Evolutionary conservation across 208 protist genomes (phyloP), one percentile per base, ranked within the genome.

Genomic region (Wallacemonas sp.): DNA sequence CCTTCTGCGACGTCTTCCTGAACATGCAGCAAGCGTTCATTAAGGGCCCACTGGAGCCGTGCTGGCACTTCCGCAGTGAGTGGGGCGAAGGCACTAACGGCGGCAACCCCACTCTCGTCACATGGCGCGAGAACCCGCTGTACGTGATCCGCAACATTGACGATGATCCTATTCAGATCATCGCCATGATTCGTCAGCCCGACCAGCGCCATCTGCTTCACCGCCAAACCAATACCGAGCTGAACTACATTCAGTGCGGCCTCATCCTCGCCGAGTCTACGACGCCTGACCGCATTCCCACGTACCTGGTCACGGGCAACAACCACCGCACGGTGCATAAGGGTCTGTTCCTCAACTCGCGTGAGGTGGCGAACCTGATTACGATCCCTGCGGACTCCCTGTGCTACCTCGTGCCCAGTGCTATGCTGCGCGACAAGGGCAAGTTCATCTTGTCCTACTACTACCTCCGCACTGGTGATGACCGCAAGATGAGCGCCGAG

Each of bases 361-460:
- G 88, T 55, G 88, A 94, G 73, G 80, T 80, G 44, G 63, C 82
- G 14, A 77, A 88, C 66, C 30, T 86, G 6, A 70, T 94, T 56
- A 89, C 77, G 21, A 58, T 94, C 11, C 88, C 88, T 12, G 53
- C 80, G 17, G 42, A 79, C 17, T 94, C 84, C 14, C 59, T 94
- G 45, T 87, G 75, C 72, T 94, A 94, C 75, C 69, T 91, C 30
- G 83, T 92, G 15, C 82, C 82, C 4, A 90, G 75, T 33, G 76
- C 73, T 11, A 85, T 90, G 82, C 72, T 75, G 33, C 86, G 71
- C 34, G 83, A 88, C 17, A 79, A 82, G 63, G 71, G 84, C 47
- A 94, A 89, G 70, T 94, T 94, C 66, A 77, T 94, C n/a, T 69
- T 94, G 21, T 92, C 85, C 21, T 92, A 86, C 64, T 90, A 81